Evolutionary conservation across 1,139 yeast genomes (phyloP), one percentile per base, ranked within the genome.

Genomic region (Geotrichum restrictum): DNA sequence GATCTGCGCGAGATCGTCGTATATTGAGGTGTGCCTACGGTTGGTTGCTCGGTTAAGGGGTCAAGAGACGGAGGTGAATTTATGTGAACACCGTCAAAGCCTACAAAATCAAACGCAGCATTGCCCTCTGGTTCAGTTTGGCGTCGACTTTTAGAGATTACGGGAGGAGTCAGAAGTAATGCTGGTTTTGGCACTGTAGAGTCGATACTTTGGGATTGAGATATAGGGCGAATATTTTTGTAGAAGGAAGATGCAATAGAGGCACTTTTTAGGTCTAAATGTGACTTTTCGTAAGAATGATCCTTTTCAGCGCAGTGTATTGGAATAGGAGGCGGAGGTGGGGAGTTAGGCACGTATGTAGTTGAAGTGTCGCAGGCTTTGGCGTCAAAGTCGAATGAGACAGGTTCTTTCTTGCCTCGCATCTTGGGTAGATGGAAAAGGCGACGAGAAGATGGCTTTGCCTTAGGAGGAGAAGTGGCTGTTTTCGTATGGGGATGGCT

Each of bases 1-100:
- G 29, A 5, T 24, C 8, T 24, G 29, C 29, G 5, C 8, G 29
- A 24, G 5, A 8, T 5, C 8, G 29, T 24, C 8, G 29, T 8
- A 24, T 5, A 24, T 24, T 8, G 29, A 8, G 29, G 8, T 5
- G 29, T 24, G 8, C 8, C 29, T 24, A 5, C 8, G 29, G 8
- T 8, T 24, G 29, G 7, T 24, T 8, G 29, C 8, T 5, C 29
- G 29, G 29, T 8, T 24, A 8, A 24, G 8, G 29, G 8, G 5
- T 5, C 5, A 24, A 8, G 29, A 24, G 29, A 24, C 29, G 29
- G 29, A 24, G 29, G 8, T 8, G 7, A 6, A 18, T 41, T 21
- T n/a, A 43, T 32, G 14, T 48, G 44, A 24, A 48, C 52, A 13
- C 44, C 52, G 18, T 48, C 48, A 43, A 48, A 42, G 16, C 24